Evolutionary conservation across 1,139 yeast species (phyloP).

Genomic region (Lodderomyces beijingensis): DNA sequence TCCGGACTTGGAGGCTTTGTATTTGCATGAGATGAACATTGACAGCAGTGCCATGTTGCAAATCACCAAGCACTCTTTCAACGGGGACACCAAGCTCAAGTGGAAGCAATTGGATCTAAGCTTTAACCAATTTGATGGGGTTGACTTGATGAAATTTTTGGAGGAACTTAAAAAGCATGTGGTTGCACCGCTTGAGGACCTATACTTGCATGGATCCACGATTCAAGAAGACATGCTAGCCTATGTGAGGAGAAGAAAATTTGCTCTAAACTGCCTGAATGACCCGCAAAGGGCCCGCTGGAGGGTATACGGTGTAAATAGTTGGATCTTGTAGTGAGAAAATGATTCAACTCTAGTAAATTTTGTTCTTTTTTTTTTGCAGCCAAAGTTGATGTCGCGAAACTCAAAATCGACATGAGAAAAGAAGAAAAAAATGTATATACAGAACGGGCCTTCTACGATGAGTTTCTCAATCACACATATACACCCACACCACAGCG

Average conservation of each 20-base stretch:
- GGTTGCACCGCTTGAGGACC: constrained; percentile 16
- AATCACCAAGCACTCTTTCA: constrained; percentile 26
- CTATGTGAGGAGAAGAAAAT: constrained; percentile 17
- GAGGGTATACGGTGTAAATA: constrained; percentile 35
- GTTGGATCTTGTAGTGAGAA: constrained; percentile 13
- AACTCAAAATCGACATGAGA: no score
- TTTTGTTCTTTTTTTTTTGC: no score
- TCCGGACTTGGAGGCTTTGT: constrained; percentile 23
- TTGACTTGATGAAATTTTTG: constrained; percentile 35
- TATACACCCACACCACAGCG: no score
- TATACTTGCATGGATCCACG: constrained; percentile 34
- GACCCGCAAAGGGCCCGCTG: constrained; percentile 29
- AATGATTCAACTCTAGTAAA: no score
- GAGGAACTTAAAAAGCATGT: constrained; percentile 6
- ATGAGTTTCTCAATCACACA: no score
- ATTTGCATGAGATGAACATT: constrained; percentile 33
- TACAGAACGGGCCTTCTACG: no score
- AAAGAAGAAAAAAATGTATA: no score
- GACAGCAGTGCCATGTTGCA: constrained; percentile 33
- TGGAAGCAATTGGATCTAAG: constrained; percentile 32
- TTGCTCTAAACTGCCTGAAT: constrained; percentile 18
- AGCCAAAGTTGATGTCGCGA: no score
- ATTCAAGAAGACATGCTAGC: constrained; percentile 29
- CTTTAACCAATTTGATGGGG: constrained; percentile 36
- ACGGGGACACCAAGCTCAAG: constrained; percentile 1